phyloP scores from a whole-genome alignment of 139 green algal genomes.

The Coccomyxa sp. region DNA sequence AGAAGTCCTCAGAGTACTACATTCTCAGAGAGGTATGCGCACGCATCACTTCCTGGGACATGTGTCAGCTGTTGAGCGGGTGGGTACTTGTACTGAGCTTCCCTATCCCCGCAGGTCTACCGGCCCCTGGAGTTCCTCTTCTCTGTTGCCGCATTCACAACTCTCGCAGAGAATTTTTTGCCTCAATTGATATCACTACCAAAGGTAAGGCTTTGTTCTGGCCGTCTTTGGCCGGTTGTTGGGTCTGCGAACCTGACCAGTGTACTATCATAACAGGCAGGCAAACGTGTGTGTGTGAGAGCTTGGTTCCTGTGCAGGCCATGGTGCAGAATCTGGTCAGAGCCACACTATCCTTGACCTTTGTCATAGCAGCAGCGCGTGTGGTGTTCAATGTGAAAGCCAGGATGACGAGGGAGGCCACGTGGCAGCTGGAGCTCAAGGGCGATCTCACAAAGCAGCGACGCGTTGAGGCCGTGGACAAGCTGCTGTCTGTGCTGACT shows the following conservation, averaged over 20 bases:
- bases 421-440: conserved; percentile 68
- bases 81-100: too few relatives aligned
- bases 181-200: conserved; percentile 78
- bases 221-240: too few relatives aligned
- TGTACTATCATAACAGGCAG: too few relatives aligned
- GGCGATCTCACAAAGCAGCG: conserved; percentile 76
- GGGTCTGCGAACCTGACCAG: too few relatives aligned
- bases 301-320: conserved; percentile 17
- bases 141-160: conserved; percentile 79
- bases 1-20: conserved; percentile 60
- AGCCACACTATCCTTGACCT: conserved; percentile 75
- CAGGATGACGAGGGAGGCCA: conserved; percentile 47
- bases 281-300: too few relatives aligned
- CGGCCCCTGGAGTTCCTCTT: conserved; percentile 87
- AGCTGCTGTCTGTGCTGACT: conserved; percentile 59
- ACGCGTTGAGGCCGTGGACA: conserved; percentile 64
- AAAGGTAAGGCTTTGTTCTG: too few relatives aligned
- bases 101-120: conserved; percentile 65
- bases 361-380: conserved; percentile 70
- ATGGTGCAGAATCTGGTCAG: conserved; percentile 60
- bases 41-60: neutral
- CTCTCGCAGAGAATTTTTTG: conserved; percentile 81
- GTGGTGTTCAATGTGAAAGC: conserved; percentile 89
- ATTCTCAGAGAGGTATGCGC: conserved; percentile 52
- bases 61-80: neutral